Evolutionary conservation across 371 early-diverging fungal species (phyloP).

Genomic region (Actinomucor elegans): DNA sequence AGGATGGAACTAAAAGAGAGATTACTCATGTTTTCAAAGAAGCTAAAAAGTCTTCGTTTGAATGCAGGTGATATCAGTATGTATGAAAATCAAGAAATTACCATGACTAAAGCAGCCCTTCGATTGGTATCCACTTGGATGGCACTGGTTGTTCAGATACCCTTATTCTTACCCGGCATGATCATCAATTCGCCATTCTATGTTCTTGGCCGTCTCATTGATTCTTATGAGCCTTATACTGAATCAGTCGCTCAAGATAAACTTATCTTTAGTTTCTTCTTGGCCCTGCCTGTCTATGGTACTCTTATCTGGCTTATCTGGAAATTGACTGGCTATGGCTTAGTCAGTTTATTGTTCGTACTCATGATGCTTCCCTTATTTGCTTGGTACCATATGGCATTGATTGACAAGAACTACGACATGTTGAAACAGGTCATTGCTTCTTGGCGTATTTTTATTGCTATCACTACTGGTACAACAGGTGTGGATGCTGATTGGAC

Average conservation of each 20-base stretch:
- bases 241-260: conserved; percentile 59
- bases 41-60: conserved; percentile 37
- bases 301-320: conserved; percentile 33
- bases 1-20: conserved; percentile 32
- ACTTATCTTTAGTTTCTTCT: conserved; percentile 33
- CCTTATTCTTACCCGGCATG: conserved; percentile 57
- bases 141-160: conserved; percentile 44
- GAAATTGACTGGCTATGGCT: conserved; percentile 30
- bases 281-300: conserved; percentile 41
- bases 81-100: conserved; percentile 46
- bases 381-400: conserved; percentile 51
- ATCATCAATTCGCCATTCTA: conserved; percentile 58
- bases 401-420: conserved; percentile 53
- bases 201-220: conserved; percentile 41
- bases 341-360: conserved; percentile 28
- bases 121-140: conserved; percentile 37
- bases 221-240: conserved; percentile 48
- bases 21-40: conserved; percentile 36
- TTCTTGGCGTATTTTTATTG: conserved; percentile 50
- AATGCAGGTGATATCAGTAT: conserved; percentile 44
- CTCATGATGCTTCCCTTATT: conserved; percentile 40
- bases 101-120: conserved; percentile 30
- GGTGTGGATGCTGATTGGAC: conserved; percentile 19
- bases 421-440: conserved; percentile 44
- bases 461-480: conserved; percentile 27